phyloP scores from a whole-genome alignment of 345 rosid genomes.

The Sisymbrium altissimum region DNA sequence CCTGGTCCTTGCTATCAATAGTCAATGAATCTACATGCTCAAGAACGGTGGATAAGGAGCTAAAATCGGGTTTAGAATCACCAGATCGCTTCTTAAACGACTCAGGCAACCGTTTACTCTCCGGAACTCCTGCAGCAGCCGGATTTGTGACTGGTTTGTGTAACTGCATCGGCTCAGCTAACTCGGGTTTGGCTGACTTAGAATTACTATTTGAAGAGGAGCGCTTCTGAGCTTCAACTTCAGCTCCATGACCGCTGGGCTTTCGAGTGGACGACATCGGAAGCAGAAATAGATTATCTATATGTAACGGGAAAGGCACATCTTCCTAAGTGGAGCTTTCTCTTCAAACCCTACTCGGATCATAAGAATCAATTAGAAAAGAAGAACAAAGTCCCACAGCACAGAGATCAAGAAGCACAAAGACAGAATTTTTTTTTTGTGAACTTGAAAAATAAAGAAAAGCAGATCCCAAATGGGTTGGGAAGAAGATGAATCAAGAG shows the following conservation, averaged over 20 bases:
- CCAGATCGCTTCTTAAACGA: slow-evolving; percentile 42
- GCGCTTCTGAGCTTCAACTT: slow-evolving; percentile 39
- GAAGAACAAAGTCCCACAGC: neutral
- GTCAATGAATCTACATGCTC: slow-evolving; percentile 42
- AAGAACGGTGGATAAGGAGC: slow-evolving; percentile 40
- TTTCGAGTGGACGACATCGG: slow-evolving; percentile 36
- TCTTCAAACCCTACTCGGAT: slow-evolving; percentile 18
- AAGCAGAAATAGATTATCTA: neutral
- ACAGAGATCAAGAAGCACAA: neutral
- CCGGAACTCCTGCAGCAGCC: slow-evolving; percentile 35
- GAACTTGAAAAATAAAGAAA: neutral
- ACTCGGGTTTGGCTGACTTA: slow-evolving; percentile 39
- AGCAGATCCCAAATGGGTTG: slow-evolving; percentile 20
- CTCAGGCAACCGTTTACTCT: slow-evolving; percentile 39
- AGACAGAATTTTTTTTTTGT: neutral
- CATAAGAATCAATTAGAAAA: slow-evolving; percentile 14
- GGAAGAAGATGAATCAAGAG: neutral
- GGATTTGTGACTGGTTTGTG: slow-evolving; percentile 34
- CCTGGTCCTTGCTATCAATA: slow-evolving; percentile 56
- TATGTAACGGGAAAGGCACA: slow-evolving; percentile 7
- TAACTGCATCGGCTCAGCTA: slow-evolving; percentile 28
- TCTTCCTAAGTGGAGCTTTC: neutral
- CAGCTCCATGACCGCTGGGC: slow-evolving; percentile 37
- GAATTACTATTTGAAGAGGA: slow-evolving; percentile 33
- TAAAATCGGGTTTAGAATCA: slow-evolving; percentile 41